Evolutionary conservation across 2,329 filamentous ascomycete species (phyloP).

Genomic region (Alternaria arborescens): DNA sequence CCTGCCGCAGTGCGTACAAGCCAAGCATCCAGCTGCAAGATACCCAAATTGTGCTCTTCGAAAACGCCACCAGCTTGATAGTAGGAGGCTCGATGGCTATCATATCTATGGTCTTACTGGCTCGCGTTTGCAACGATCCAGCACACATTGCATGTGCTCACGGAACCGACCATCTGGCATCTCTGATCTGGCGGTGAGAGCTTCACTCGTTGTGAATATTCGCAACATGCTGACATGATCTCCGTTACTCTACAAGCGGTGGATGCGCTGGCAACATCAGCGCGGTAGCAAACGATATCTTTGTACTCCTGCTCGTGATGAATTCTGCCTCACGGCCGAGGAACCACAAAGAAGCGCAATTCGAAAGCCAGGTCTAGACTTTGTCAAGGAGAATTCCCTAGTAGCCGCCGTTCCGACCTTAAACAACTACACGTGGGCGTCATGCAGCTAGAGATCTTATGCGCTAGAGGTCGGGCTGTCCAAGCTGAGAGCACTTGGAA

Average conservation of each 20-base stretch:
- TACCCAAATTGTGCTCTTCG: background rate
- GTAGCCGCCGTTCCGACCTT: background rate
- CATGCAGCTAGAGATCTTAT: background rate
- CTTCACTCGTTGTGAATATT: background rate
- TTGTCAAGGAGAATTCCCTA: background rate
- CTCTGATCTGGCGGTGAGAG: background rate
- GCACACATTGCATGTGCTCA: background rate
- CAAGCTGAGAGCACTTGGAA: background rate
- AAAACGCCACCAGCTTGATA: background rate
- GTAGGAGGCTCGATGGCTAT: background rate
- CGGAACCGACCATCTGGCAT: too few relatives aligned
- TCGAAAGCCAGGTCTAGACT: background rate
- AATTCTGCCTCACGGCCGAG: too few relatives aligned
- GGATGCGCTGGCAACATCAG: background rate
- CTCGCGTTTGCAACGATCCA: background rate
- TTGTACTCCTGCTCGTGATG: rapidly evolving
- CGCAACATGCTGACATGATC: background rate
- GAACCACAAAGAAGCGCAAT: rapidly evolving
- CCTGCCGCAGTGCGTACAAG: background rate
- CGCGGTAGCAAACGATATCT: background rate
- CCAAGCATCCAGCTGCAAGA: background rate
- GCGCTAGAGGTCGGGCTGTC: background rate
- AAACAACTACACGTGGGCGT: background rate
- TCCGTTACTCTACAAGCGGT: background rate
- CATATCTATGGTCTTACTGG: background rate